Evolutionary conservation across 306 rosid genomes (phyloP).

Genomic region (Bauhinia variegata): DNA sequence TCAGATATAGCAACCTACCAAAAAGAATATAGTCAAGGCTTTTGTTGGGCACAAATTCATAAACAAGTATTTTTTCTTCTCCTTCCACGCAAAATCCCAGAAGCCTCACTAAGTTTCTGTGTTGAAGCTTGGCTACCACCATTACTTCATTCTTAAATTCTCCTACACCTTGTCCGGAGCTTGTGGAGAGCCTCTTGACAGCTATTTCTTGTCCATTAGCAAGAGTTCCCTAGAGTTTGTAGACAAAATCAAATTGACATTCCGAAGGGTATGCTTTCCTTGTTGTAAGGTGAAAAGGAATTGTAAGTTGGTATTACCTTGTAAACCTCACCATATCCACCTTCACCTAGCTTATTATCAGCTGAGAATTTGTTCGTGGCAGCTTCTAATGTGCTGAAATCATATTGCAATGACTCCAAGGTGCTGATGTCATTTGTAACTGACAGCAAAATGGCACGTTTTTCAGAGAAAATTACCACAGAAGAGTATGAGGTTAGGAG

Average conservation of each 20-base stretch:
- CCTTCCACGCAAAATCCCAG: conserved; percentile 34
- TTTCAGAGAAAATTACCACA: not conserved
- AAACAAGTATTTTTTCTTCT: conserved; percentile 35
- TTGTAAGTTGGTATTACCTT: too few relatives aligned
- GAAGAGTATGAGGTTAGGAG: too few relatives aligned
- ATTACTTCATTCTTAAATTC: conserved; percentile 34
- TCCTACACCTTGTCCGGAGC: conserved; percentile 11
- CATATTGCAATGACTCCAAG: conserved; percentile 48
- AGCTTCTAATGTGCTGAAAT: conserved; percentile 36
- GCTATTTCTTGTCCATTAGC: conserved; percentile 15
- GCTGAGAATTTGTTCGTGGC: conserved; percentile 56
- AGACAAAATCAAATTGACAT: not conserved
- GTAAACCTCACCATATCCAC: conserved; percentile 49
- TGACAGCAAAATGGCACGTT: conserved; percentile 6
- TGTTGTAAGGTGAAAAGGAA: too few relatives aligned
- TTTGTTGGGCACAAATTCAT: conserved; percentile 30
- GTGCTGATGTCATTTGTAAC: conserved; percentile 31
- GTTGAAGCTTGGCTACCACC: conserved; percentile 36
- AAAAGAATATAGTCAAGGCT: conserved; percentile 19
- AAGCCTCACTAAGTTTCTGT: conserved; percentile 28
- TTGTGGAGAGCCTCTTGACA: conserved; percentile 25
- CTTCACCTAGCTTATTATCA: conserved; percentile 53
- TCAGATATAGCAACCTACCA: not conserved
- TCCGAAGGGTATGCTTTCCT: too few relatives aligned
- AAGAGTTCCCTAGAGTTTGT: conserved; percentile 14